These are phyloP conservation scores for Tephrocybe sp. DNA, from an alignment of 768 basidiomycete genomes.

Conservation along the genomic window DNA sequence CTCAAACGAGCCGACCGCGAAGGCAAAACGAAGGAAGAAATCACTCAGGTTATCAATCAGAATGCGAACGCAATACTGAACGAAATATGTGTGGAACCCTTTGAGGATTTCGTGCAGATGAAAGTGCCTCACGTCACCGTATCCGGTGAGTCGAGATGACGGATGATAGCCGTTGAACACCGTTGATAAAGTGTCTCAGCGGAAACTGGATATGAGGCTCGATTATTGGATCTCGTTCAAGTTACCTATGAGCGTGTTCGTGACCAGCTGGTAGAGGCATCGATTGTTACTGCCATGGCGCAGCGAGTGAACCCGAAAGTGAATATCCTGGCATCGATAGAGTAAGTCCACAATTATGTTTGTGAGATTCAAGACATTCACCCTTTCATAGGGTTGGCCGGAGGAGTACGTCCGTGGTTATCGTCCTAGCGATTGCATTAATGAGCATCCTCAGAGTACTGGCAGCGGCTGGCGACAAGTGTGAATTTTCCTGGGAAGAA, in stretches of 20 bases:
- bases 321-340: slow-evolving; percentile 23
- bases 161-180: not conserved
- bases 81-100: slow-evolving; percentile 3
- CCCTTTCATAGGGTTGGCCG: slow-evolving; percentile 12
- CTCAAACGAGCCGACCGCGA: slow-evolving; percentile 4
- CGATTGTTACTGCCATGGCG: slow-evolving; percentile 21
- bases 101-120: slow-evolving; percentile 5
- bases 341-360: slow-evolving; percentile 11
- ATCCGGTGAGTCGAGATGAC: slow-evolving; percentile 5
- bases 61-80: slow-evolving; percentile 1
- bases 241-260: slow-evolving; percentile 15
- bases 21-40: not conserved
- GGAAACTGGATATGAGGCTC: slow-evolving; percentile 7
- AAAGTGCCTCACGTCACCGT: slow-evolving; percentile 12
- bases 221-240: slow-evolving; percentile 9
- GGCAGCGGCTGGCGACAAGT: slow-evolving; percentile 23
- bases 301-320: slow-evolving; percentile 20
- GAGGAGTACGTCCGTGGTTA: slow-evolving; percentile 11
- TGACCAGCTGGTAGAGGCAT: slow-evolving; percentile 15
- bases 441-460: slow-evolving; percentile 19
- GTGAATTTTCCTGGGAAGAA: slow-evolving; percentile 16
- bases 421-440: not conserved
- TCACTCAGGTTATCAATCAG: not conserved
- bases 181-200: not conserved
- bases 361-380: not conserved